Percentiles rank a stretch among this genome's conserved stretches.
Evolutionary conservation across 1,284 basidiomycete genomes (phyloP).

Genomic region (Leccinum proximum): DNA sequence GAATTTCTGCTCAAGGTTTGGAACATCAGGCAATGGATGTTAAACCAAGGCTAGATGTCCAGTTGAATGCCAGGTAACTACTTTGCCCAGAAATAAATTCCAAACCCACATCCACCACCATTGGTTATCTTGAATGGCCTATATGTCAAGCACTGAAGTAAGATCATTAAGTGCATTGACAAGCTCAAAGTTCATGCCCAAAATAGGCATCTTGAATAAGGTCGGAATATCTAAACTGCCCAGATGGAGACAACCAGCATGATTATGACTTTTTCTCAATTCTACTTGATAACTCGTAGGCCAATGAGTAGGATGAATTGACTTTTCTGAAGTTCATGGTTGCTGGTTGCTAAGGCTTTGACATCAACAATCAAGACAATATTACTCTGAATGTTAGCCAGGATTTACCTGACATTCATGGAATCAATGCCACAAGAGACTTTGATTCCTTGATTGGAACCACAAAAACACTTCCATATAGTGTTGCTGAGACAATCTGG

Average conservation of each 20-base stretch:
- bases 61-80: neutral
- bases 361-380: neutral
- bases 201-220: slow-evolving; percentile 11
- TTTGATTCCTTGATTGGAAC: neutral
- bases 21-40: neutral
- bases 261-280: neutral
- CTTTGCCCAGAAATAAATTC: neutral
- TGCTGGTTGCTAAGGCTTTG: neutral
- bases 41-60: neutral
- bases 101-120: neutral
- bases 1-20: neutral
- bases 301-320: slow-evolving; percentile 9
- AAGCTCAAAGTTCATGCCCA: slow-evolving; percentile 8
- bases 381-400: neutral
- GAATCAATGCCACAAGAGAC: neutral
- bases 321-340: neutral
- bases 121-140: neutral
- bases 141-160: neutral
- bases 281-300: neutral
- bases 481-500: neutral
- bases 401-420: neutral
- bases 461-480: neutral
- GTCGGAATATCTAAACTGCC: neutral
- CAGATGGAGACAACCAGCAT: neutral
- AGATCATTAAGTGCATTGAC: neutral